Base-by-base conservation (phyloP, 495 filamentous ascomycete species). In the Podospora sp. region DNA sequence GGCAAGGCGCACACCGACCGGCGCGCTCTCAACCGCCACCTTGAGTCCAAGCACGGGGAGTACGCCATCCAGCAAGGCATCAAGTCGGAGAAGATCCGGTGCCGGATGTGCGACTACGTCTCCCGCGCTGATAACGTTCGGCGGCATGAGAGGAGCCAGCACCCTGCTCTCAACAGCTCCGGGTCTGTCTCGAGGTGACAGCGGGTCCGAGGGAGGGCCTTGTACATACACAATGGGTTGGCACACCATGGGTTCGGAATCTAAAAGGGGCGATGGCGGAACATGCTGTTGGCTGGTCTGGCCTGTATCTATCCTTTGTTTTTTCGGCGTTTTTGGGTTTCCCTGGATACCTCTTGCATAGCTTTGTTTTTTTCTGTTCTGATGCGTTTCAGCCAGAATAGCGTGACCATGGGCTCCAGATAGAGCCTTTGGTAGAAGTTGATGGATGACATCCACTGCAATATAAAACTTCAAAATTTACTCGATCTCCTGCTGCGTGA, bases 21-120 rank as follows among this genome's bases (percentile, higher is more conserved):
- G 40, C 69, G 72, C 65, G 67, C 62, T 3, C 69, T 74, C 6
- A 36, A 52, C 35, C 69, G 72, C n/a, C 72, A 74, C 67, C 46
- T 74, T 2, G 69, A 68, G 67, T 63, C 72, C 4, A 26, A 66
- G 50, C 72, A 74, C 65, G 56, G 20, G 20, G 67, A 65, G 29
- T 65, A 69, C 18, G 71, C 71, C 20, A 26, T n/a, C 51, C 36
- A 40, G 18, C 58, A 63, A 25, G 51, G 46, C 58, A 52, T 49
- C 49, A 62, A 67, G 57, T 71, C 72, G 2, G 72, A 74, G 67
- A 21, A 24, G 24, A 60, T 40, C 22, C 35, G 20, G n/a, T 74
- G 72, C 55, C 46, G 63, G 22, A 18, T 51, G 46, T 74, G 72
- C 36, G 67, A 53, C 33, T 70, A 74, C 40, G 26, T 36, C 50